Conservation (phyloP, 1,284 basidiomycete species). For the Papiliotrema flavescens region DNA sequence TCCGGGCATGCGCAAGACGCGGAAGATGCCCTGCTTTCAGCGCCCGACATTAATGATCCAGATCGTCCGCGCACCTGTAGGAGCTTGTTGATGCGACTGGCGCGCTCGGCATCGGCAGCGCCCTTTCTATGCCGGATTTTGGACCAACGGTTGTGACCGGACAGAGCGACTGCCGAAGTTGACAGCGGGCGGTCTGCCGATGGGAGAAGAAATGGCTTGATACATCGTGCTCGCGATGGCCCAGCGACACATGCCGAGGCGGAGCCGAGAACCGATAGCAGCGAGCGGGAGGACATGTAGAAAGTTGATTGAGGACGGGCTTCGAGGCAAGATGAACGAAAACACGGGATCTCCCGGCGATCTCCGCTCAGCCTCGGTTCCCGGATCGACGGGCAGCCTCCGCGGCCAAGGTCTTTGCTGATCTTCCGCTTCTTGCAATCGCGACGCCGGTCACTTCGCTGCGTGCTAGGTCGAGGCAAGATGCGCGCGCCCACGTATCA, state of each 20-base stretch:
- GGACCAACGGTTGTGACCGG: slow-evolving; percentile 59
- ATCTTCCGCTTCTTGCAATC: too few species aligned
- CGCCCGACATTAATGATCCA: background rate
- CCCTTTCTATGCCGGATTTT: slow-evolving; percentile 83
- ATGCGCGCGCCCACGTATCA: too few species aligned
- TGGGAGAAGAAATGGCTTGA: too few species aligned
- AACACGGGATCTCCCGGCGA: too few species aligned
- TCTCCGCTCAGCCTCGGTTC: too few species aligned
- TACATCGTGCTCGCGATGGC: too few species aligned
- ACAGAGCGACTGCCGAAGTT: slow-evolving; percentile 8
- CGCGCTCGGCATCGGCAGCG: slow-evolving; percentile 60
- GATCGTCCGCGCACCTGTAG: background rate
- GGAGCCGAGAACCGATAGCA: background rate
- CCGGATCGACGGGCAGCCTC: too few species aligned
- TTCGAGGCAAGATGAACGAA: background rate
- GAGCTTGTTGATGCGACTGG: background rate
- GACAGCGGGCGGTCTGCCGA: background rate
- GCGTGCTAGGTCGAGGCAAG: too few species aligned
- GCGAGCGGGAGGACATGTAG: background rate
- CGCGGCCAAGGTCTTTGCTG: too few species aligned
- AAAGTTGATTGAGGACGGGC: too few species aligned
- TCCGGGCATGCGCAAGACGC: slow-evolving; percentile 63
- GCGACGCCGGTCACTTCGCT: too few species aligned
- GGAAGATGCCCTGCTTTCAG: slow-evolving; percentile 59
- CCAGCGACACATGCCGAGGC: background rate